Conservation (phyloP, 169 alveolate species). For the Cryptosporidium viatorum region DNA sequence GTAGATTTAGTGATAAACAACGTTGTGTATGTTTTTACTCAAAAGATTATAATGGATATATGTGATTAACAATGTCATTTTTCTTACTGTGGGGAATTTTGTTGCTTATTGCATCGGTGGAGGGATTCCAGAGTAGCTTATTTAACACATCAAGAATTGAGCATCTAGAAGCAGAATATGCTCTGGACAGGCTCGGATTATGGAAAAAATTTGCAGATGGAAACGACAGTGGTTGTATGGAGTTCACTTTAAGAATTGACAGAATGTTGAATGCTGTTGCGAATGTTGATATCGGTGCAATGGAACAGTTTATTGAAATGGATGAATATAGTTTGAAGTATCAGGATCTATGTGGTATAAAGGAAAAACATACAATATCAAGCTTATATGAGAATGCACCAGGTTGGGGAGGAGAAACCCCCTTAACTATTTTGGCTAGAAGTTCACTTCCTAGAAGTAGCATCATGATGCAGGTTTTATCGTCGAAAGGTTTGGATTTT, state of each 20-base stretch:
- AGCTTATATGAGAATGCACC: slow-evolving; percentile 73
- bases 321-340: slow-evolving; percentile 34
- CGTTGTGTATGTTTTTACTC: not conserved
- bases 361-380: slow-evolving; percentile 3
- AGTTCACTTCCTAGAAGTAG: slow-evolving; percentile 63
- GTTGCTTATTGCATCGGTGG: not conserved
- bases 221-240: slow-evolving; percentile 28
- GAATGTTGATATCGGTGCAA: slow-evolving; percentile 64
- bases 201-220: slow-evolving; percentile 64
- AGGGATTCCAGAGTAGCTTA: not conserved
- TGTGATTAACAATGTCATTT: not conserved
- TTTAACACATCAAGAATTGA: not conserved
- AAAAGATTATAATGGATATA: not conserved
- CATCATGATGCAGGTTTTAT: slow-evolving; percentile 60
- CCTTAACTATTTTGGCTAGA: slow-evolving; percentile 54
- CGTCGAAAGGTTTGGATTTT: slow-evolving; percentile 55
- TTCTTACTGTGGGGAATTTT: not conserved
- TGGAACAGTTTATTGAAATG: slow-evolving; percentile 62
- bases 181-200: slow-evolving; percentile 9
- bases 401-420: slow-evolving; percentile 76
- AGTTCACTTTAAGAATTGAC: slow-evolving; percentile 55
- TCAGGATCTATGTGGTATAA: not conserved
- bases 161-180: slow-evolving; percentile 16
- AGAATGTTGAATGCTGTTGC: slow-evolving; percentile 73
- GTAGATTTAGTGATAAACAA: not conserved